These are phyloP conservation scores for Phellopilus nigrolimitatus DNA, from an alignment of 1,284 basidiomycete genomes.

Conservation along the genomic window DNA sequence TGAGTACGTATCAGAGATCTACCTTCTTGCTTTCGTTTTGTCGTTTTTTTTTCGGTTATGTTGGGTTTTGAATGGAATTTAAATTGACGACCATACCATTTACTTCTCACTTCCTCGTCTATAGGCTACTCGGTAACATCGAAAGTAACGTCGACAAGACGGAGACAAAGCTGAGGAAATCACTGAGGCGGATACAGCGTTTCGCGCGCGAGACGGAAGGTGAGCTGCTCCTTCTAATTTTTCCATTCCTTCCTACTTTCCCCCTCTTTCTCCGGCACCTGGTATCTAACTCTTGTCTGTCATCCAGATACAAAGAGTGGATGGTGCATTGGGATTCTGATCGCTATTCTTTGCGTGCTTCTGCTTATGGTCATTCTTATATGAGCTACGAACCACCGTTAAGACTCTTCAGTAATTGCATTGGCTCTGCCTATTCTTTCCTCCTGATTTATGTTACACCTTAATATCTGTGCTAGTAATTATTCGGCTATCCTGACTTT, in stretches of 20 bases:
- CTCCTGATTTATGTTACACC: too few relatives aligned
- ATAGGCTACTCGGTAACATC: slow-evolving; percentile 80
- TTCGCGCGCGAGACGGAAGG: slow-evolving; percentile 84
- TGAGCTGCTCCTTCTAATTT: slow-evolving; percentile 27
- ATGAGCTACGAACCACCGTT: slow-evolving; percentile 26
- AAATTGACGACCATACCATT: too few relatives aligned
- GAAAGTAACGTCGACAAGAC: slow-evolving; percentile 72
- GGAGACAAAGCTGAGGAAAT: slow-evolving; percentile 62
- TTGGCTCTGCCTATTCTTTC: neutral
- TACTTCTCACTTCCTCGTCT: slow-evolving; percentile 4
- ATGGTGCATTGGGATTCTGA: slow-evolving; percentile 60
- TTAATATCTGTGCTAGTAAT: too few relatives aligned
- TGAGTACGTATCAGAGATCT: slow-evolving; percentile 76
- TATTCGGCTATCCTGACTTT: too few relatives aligned
- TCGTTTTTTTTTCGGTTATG: too few relatives aligned
- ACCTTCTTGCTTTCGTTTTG: too few relatives aligned
- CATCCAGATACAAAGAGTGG: slow-evolving; percentile 66
- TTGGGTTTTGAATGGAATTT: too few relatives aligned
- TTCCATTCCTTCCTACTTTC: neutral
- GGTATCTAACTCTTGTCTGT: slow-evolving; percentile 3
- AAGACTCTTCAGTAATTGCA: too few relatives aligned
- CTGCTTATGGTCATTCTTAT: slow-evolving; percentile 48
- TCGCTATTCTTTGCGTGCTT: slow-evolving; percentile 44
- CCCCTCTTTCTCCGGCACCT: too few relatives aligned
- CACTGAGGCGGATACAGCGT: slow-evolving; percentile 70